Base-by-base conservation (phyloP, 2,329 filamentous ascomycete genomes). In the Simplicillium aogashimaense region DNA sequence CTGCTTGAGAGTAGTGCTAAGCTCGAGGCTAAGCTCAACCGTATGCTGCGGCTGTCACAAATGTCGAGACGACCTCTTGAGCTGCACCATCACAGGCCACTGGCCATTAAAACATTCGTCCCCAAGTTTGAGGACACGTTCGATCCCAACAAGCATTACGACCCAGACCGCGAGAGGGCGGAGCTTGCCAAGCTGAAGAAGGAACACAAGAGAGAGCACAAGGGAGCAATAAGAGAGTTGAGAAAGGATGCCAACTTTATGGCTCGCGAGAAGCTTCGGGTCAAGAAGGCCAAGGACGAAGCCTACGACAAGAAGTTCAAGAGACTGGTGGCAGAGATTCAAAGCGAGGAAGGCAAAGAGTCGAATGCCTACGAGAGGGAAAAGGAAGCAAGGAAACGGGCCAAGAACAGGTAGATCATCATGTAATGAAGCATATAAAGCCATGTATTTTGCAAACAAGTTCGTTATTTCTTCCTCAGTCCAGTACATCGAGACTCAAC, bases 281-380 rank as follows among this genome's bases (percentile, higher is more conserved):
- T 94, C 69, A 97, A 97, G 80, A 95, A 89, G 74, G 85, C 86
- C 67, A 82, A 79, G 67, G 92, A 97, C 69, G 78, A 77, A 43
- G 88, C 86, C 49, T 97, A 98, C 70, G 90, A 97, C 71, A 86
- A 85, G 72, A 97, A 97, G 74, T 94, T 90, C 70, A 86, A 83
- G 72, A 78, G 83, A 49, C 70, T 98, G 45, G 79, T 97, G 51
- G 86, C 89, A 9, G 89, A 95, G 73, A 95, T 98, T 53, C 90
- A 98, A 66, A 86, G 83, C 50, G 84, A 95, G 66, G 92, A 95
- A 61, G 90, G 90, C 2, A 70, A 74, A 43, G 89, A 92, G 61
- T 74, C 78, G 34, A 97, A 97, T 64, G 76, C 74, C 37, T 97
- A 97, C 72, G 89, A 94, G 65, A 74, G 83, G 53, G 87, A 94